A percentile compares a stretch with the other conserved stretches of the same genome.
Conservation (phyloP, 179 eudicot species). For the Silene coronaria region DNA sequence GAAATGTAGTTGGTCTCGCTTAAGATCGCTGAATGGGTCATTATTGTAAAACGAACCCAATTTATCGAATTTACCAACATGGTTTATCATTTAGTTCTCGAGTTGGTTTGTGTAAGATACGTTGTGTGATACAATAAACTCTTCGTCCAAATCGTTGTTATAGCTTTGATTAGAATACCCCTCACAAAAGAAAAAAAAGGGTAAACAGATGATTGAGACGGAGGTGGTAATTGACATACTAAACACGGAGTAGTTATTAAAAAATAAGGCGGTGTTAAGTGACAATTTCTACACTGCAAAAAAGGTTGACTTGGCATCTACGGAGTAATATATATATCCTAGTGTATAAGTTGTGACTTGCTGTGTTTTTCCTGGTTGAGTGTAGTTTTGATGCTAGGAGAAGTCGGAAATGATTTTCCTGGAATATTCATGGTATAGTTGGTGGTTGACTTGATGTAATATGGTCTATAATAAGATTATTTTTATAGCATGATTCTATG, state of each 20-base stretch:
- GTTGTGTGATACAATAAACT: no score
- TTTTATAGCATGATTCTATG: slow-evolving; percentile 2
- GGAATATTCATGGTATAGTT: slow-evolving; percentile 8
- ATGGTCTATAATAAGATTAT: neutral
- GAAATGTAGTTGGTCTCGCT: neutral
- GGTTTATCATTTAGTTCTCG: neutral
- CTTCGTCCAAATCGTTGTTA: no score
- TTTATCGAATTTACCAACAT: neutral
- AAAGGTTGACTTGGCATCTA: slow-evolving; percentile 10
- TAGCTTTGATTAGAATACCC: no score
- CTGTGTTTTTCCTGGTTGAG: slow-evolving; percentile 17
- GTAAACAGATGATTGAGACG: no score
- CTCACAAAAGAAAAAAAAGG: no score
- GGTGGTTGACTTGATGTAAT: slow-evolving; percentile 8
- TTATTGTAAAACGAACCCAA: neutral
- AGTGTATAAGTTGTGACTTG: neutral
- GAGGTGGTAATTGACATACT: no score
- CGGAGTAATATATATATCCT: neutral
- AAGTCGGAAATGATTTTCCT: slow-evolving; percentile 2
- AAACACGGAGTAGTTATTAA: no score
- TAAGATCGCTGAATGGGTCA: neutral
- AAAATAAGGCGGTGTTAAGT: neutral
- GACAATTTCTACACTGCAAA: neutral
- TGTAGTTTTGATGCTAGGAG: slow-evolving; percentile 12
- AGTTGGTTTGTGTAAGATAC: neutral